Base-by-base conservation (phyloP, 2,329 filamentous ascomycete species). In the Pyricularia grisea region DNA sequence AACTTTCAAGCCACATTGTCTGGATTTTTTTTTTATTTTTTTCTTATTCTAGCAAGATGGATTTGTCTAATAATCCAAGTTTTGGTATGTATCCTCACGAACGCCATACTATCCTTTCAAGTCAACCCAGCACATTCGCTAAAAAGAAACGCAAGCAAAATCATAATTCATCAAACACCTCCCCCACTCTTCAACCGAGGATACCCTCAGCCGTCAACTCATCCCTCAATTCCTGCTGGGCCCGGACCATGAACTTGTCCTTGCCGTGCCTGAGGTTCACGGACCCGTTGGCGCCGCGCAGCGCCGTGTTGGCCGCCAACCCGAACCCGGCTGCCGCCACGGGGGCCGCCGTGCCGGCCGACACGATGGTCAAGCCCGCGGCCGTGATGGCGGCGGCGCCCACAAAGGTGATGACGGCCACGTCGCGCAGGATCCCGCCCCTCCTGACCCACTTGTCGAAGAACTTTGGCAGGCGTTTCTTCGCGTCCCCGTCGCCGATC, bases 371-470 rank as follows among this genome's bases (percentile, higher is more conserved):
- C 60, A 68, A 11, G 31, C 55, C 60, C 4, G 67, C 69, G 17
- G 67, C 69, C 25, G 68, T 25, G 33, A 61, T 17, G 31, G 60
- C 42, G 67, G 27, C 63, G 63, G 27, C 63, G 27, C 27, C 63
- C 12, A 33, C 27, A 27, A 65, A 27, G 27, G 63, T 33, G n/a
- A 70, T 11, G 58, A 67, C 67, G 68, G 67, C 31, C 25, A 65
- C 68, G 68, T 70, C 68, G 23, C 69, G 69, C 61, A 55, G 5
- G 27, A 69, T 64, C 50, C 69, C 69, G 11, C 68, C 65, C 20
- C 30, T 33, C 31, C 60, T 69, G 17, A 68, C 30, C 69, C 69
- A 70, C 23, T 27, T 61, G 69, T 70, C 69, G 50, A 70, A 70
- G 65, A 68, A 69, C 20, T 42, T 33, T 2, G 69, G 69, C 50